Percentiles rank a stretch among this genome's conserved stretches.
These are phyloP conservation scores for Candida boidinii DNA, from an alignment of 805 yeast genomes.

Conservation along the genomic window DNA sequence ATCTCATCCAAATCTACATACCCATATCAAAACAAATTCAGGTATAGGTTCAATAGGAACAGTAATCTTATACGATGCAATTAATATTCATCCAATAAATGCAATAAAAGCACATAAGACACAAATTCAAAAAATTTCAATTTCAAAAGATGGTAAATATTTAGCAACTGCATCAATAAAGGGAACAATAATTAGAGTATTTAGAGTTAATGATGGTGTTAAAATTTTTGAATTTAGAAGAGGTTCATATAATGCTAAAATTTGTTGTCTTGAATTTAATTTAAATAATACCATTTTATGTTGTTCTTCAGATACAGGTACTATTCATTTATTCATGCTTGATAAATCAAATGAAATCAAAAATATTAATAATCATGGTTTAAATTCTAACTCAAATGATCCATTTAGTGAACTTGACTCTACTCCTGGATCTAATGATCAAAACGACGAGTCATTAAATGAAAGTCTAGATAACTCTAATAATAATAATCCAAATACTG, in stretches of 20 bases:
- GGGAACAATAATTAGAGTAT: constrained; percentile 85
- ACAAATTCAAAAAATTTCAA: constrained; percentile 55
- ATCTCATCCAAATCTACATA: no score
- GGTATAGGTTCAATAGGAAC: no score
- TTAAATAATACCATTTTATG: constrained; percentile 59
- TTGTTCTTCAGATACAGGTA: constrained; percentile 85
- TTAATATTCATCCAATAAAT: constrained; percentile 65
- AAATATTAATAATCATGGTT: no score
- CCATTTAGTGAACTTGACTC: no score
- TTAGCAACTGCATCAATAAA: constrained; percentile 85
- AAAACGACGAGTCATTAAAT: no score
- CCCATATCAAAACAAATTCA: no score
- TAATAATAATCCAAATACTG: no score
- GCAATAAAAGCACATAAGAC: constrained; percentile 83
- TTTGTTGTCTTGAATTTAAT: constrained; percentile 71
- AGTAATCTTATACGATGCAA: constrained; percentile 72
- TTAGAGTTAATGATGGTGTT: constrained; percentile 55
- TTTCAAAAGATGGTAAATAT: constrained; percentile 69
- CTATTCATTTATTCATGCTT: constrained; percentile 73
- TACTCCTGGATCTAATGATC: no score
- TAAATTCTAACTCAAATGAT: no score
- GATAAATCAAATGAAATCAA: constrained; percentile 4
- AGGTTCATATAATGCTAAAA: constrained; percentile 78
- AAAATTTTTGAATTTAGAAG: constrained; percentile 69
- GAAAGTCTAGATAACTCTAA: no score